Evolutionary conservation across 371 early-diverging fungal species (phyloP).

Genomic region (Dichotomocladium elegans): DNA sequence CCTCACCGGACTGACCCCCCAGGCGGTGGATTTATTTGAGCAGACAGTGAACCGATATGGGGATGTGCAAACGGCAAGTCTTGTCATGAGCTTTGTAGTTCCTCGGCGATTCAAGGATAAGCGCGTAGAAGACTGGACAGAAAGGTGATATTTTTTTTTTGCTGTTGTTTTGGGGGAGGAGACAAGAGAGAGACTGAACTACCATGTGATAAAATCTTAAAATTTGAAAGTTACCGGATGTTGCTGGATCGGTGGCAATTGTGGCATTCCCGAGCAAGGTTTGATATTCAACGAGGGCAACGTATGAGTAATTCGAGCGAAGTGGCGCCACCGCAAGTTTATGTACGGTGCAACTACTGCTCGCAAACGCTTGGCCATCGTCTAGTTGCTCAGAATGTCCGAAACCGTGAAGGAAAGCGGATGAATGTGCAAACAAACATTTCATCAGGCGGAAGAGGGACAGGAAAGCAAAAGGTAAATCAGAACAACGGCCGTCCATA

Average conservation of each 20-base stretch:
- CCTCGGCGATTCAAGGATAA: slow-evolving; percentile 58
- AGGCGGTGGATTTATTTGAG: slow-evolving; percentile 67
- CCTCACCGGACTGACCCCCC: slow-evolving; percentile 67
- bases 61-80: slow-evolving; percentile 86
- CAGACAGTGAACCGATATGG: slow-evolving; percentile 80
- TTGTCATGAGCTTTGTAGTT: slow-evolving; percentile 63
- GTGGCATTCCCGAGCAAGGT: slow-evolving; percentile 77
- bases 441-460: slow-evolving; percentile 27
- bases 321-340: slow-evolving; percentile 75
- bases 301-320: slow-evolving; percentile 52
- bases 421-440: slow-evolving; percentile 49
- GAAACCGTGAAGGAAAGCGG: slow-evolving; percentile 54
- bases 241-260: slow-evolving; percentile 88
- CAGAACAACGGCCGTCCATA: no score
- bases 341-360: slow-evolving; percentile 90
- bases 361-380: slow-evolving; percentile 72
- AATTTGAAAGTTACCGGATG: slow-evolving; percentile 69
- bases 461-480: slow-evolving; percentile 44
- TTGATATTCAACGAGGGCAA: slow-evolving; percentile 84
- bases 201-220: neutral
- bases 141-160: slow-evolving; percentile 38
- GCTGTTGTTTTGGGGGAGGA: neutral
- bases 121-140: slow-evolving; percentile 77
- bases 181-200: no score
- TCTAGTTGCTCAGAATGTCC: slow-evolving; percentile 50